Conservation (phyloP, 768 basidiomycete genomes). For the Boletus reticulatus region DNA sequence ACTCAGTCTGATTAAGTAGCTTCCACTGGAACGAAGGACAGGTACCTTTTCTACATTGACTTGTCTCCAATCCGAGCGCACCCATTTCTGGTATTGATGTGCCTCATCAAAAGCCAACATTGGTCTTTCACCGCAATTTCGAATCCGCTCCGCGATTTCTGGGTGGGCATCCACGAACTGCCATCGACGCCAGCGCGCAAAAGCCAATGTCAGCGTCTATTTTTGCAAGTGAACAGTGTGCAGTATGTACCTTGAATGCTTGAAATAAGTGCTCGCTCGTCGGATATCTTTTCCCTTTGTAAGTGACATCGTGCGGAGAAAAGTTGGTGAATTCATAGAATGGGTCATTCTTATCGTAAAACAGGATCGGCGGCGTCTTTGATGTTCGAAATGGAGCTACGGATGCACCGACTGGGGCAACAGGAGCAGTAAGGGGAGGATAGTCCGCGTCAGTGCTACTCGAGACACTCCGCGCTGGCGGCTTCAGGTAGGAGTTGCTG, state of each 20-base stretch:
- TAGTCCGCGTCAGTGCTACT: slow-evolving; percentile 21
- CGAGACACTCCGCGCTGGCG: slow-evolving; percentile 4
- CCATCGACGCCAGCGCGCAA: background rate
- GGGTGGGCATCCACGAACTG: slow-evolving; percentile 63
- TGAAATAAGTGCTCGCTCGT: slow-evolving; percentile 80
- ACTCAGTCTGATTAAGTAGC: background rate
- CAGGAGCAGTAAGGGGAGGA: slow-evolving; percentile 33
- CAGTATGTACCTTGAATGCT: slow-evolving; percentile 55
- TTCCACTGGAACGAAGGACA: background rate
- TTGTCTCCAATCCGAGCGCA: slow-evolving; percentile 64
- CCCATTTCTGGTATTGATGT: slow-evolving; percentile 58
- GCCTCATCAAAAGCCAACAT: slow-evolving; percentile 68
- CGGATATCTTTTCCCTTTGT: slow-evolving; percentile 63
- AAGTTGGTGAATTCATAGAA: slow-evolving; percentile 76
- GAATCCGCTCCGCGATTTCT: slow-evolving; percentile 65
- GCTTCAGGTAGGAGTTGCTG: slow-evolving; percentile 17
- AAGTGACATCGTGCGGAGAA: slow-evolving; percentile 60
- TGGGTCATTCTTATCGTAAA: slow-evolving; percentile 63
- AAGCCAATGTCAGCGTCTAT: background rate
- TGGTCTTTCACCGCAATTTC: slow-evolving; percentile 60
- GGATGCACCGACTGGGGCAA: slow-evolving; percentile 27
- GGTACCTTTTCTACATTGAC: slow-evolving; percentile 64
- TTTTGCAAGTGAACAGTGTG: background rate
- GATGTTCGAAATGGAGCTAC: slow-evolving; percentile 26
- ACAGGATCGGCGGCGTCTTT: slow-evolving; percentile 44